These are phyloP conservation scores for Exophiala oligosperma DNA, from an alignment of 2,329 filamentous ascomycete genomes.

Conservation along the genomic window DNA sequence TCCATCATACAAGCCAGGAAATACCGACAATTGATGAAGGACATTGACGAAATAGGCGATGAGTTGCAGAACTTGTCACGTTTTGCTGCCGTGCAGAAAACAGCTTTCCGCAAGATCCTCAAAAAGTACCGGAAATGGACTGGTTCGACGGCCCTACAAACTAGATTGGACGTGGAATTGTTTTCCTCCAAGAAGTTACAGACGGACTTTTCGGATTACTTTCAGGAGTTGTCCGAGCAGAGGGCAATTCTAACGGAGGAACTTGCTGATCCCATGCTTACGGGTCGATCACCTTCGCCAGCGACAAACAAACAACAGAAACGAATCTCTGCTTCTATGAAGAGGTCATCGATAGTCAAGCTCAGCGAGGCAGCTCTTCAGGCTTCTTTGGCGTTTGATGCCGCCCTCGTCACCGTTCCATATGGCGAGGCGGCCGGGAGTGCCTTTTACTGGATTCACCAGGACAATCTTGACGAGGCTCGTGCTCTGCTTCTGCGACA, in stretches of 20 bases:
- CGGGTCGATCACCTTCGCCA: slow-evolving; percentile 4
- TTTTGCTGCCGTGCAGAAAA: slow-evolving; percentile 71
- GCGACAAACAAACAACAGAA: slow-evolving; percentile 6
- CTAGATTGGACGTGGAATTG: slow-evolving; percentile 67
- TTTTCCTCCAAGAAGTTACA: slow-evolving; percentile 40
- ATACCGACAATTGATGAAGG: slow-evolving; percentile 52
- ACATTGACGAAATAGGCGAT: slow-evolving; percentile 59
- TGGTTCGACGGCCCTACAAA: slow-evolving; percentile 64
- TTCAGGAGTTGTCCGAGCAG: slow-evolving; percentile 20
- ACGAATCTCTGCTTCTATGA: slow-evolving; percentile 16
- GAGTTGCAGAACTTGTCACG: slow-evolving; percentile 70
- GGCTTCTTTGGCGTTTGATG: slow-evolving; percentile 50
- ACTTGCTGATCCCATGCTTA: slow-evolving; percentile 21
- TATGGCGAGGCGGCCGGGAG: slow-evolving; percentile 47
- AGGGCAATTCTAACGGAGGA: slow-evolving; percentile 19
- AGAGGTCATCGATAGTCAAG: slow-evolving; percentile 23
- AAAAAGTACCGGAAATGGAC: slow-evolving; percentile 93
- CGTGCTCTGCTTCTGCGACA: slow-evolving; percentile 53
- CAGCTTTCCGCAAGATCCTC: slow-evolving; percentile 77
- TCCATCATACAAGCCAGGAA: slow-evolving; percentile 33
- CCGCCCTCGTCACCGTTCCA: slow-evolving; percentile 48
- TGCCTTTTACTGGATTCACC: slow-evolving; percentile 56
- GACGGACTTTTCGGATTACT: slow-evolving; percentile 25
- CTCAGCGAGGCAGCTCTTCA: slow-evolving; percentile 42
- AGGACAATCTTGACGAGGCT: slow-evolving; percentile 55